These are phyloP conservation scores for Hymenoscyphus linearis DNA, from an alignment of 2,329 filamentous ascomycete species.

Conservation along the genomic window DNA sequence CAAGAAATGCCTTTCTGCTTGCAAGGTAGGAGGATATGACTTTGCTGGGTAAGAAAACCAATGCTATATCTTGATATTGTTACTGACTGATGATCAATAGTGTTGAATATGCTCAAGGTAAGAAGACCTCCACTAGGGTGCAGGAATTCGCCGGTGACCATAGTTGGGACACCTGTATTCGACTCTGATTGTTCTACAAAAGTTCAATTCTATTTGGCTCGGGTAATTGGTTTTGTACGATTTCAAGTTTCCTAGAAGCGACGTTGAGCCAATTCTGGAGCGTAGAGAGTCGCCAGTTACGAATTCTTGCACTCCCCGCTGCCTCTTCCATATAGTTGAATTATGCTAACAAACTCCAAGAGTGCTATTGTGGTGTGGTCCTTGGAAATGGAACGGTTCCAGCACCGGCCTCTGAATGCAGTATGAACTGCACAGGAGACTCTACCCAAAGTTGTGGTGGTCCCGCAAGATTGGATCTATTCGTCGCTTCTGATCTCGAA, in stretches of 20 bases:
- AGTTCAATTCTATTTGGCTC: no score
- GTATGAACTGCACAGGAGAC: constrained; percentile 34
- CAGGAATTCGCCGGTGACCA: no score
- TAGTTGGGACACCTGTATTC: no score
- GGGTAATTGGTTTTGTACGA: no score
- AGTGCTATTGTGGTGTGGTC: constrained; percentile 39
- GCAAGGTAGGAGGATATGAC: constrained; percentile 33
- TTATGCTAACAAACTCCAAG: constrained; percentile 23
- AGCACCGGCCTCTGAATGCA: constrained; percentile 26
- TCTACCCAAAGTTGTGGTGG: constrained; percentile 34
- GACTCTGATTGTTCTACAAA: no score
- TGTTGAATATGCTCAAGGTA: neutral
- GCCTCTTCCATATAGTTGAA: neutral
- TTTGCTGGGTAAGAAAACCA: constrained; percentile 36
- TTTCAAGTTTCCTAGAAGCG: no score
- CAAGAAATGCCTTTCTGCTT: constrained; percentile 34
- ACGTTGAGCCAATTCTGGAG: no score
- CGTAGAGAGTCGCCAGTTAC: no score
- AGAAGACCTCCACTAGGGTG: neutral
- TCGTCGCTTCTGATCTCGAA: constrained; percentile 43
- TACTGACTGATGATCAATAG: neutral
- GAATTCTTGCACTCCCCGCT: no score
- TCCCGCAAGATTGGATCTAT: constrained; percentile 31
- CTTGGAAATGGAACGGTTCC: constrained; percentile 29
- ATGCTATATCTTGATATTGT: neutral